These are phyloP conservation scores for Adansonia grandidieri DNA, from an alignment of 441 rosid genomes.

Conservation along the genomic window DNA sequence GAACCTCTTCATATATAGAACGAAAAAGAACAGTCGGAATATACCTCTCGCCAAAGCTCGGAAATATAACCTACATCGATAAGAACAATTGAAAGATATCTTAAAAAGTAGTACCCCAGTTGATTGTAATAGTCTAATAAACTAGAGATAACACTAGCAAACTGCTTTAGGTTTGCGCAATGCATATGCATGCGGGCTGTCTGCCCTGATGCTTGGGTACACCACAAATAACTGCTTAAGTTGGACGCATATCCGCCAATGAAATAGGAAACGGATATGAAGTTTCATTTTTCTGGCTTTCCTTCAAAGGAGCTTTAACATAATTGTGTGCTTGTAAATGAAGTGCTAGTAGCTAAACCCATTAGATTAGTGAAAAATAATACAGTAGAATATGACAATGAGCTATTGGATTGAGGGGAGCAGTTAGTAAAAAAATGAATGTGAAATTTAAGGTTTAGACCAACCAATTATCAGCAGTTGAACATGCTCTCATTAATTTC, in stretches of 20 bases:
- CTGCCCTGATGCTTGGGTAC: background rate
- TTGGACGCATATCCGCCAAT: background rate
- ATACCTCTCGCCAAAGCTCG: slow-evolving; percentile 94
- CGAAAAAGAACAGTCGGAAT: slow-evolving; percentile 78
- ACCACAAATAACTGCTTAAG: background rate
- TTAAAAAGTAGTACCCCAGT: background rate
- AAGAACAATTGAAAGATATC: slow-evolving; percentile 21
- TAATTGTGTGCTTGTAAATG: background rate
- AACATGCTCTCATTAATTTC: background rate
- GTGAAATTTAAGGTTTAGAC: background rate
- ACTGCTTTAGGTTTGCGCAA: background rate
- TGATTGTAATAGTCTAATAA: background rate
- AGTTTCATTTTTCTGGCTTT: background rate
- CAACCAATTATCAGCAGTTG: background rate
- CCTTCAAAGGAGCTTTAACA: background rate
- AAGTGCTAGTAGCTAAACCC: no score
- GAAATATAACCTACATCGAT: slow-evolving; percentile 73
- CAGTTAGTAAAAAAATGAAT: background rate
- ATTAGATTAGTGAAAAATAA: background rate
- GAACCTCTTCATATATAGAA: slow-evolving; percentile 71
- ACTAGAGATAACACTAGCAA: background rate
- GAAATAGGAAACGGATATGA: background rate
- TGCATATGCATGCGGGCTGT: background rate
- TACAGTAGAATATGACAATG: background rate
- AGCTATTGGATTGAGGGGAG: background rate